phyloP scores from a whole-genome alignment of 1,284 basidiomycete species.

The Apiotrichum brassicae region DNA sequence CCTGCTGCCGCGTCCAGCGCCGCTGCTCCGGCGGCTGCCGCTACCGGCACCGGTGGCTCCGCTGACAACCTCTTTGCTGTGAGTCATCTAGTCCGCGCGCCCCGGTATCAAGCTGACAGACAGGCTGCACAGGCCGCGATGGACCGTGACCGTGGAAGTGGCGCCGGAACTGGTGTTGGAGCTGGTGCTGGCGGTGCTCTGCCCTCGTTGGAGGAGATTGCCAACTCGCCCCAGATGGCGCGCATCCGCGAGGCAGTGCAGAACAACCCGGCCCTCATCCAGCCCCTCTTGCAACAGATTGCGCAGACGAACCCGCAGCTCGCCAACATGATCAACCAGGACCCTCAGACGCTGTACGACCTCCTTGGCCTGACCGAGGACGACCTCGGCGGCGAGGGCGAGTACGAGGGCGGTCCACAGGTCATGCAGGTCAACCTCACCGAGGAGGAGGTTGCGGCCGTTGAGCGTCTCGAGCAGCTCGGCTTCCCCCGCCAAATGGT shows the following conservation, averaged over 20 bases:
- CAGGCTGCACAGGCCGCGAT: conserved; percentile 46
- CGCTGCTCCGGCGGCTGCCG: conserved; percentile 38
- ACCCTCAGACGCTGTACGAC: conserved; percentile 65
- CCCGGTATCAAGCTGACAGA: background rate
- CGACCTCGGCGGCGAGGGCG: conserved; percentile 49
- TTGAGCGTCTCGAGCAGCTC: conserved; percentile 73
- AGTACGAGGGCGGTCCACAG: conserved; percentile 53
- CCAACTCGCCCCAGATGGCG: conserved; percentile 58
- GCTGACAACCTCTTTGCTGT: conserved; percentile 49
- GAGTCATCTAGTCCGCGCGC: conserved; percentile 11
- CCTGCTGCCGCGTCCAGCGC: conserved; percentile 46
- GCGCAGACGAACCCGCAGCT: conserved; percentile 66
- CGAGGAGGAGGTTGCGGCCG: conserved; percentile 74
- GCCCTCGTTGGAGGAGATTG: conserved; percentile 43
- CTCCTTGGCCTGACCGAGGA: conserved; percentile 53
- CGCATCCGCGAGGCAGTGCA: conserved; percentile 64
- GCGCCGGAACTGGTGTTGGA: conserved; percentile 28
- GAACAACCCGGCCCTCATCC: conserved; percentile 70
- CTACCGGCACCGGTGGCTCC: conserved; percentile 39
- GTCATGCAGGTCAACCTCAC: conserved; percentile 64
- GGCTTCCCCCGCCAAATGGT: conserved; percentile 74
- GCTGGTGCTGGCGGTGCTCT: conserved; percentile 20
- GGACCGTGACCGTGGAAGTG: conserved; percentile 44
- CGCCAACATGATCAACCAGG: conserved; percentile 58
- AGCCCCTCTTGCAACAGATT: conserved; percentile 76